Conservation (phyloP, 1,284 basidiomycete genomes). For the Rhodotorula sp. region DNA sequence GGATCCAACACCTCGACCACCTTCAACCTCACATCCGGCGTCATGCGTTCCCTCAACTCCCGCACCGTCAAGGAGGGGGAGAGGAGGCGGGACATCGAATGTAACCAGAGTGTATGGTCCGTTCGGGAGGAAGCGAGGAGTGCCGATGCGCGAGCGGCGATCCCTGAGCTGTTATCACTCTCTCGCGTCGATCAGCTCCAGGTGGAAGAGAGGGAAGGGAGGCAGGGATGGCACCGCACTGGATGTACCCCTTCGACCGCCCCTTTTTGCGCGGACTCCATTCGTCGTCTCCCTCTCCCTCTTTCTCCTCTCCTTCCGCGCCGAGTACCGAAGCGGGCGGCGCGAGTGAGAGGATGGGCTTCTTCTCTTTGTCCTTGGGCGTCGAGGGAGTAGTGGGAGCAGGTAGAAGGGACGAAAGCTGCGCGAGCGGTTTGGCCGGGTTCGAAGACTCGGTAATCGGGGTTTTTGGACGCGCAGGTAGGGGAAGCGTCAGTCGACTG, state of each 20-base stretch:
- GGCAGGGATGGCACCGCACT: slow-evolving; percentile 13
- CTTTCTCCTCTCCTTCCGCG: not conserved
- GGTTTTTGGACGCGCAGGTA: too few species aligned
- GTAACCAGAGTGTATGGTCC: slow-evolving; percentile 28
- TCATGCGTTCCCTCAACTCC: not conserved
- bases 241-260: slow-evolving; percentile 2
- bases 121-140: slow-evolving; percentile 17
- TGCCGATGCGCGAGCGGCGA: slow-evolving; percentile 16
- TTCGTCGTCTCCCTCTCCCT: slow-evolving; percentile 45
- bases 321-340: not conserved
- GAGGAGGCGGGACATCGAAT: slow-evolving; percentile 23
- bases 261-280: slow-evolving; percentile 20
- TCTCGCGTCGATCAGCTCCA: too few species aligned
- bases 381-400: too few species aligned
- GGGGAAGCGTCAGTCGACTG: too few species aligned
- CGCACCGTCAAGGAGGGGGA: not conserved
- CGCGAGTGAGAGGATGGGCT: not conserved
- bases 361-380: not conserved
- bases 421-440: not conserved
- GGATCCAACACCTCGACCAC: not conserved
- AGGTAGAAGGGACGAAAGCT: not conserved
- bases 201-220: not conserved
- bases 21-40: not conserved
- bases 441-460: too few species aligned
- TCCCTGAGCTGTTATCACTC: slow-evolving; percentile 12